A percentile compares a stretch with the other conserved stretches of the same genome.
phyloP scores from a whole-genome alignment of 140 eudicot species.

The Ambrosia hybrid region DNA sequence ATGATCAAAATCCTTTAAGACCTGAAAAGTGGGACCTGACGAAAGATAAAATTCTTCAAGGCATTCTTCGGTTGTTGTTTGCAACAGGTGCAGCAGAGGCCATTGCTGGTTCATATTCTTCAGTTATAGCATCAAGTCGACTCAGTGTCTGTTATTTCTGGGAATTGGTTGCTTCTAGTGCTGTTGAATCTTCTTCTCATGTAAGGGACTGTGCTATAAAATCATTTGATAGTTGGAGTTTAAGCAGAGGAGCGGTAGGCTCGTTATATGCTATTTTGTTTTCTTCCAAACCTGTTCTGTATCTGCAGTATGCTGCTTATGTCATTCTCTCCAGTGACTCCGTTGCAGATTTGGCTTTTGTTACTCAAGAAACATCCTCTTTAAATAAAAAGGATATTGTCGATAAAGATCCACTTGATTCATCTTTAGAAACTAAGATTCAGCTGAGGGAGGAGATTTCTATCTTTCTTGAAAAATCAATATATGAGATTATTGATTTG shows the following conservation, averaged over 20 bases:
- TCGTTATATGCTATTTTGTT: conserved; percentile 78
- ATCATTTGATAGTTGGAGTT: conserved; percentile 89
- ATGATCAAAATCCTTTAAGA: conserved; percentile 39
- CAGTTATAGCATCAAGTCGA: conserved; percentile 57
- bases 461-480: conserved; percentile 53
- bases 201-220: conserved; percentile 76
- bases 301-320: conserved; percentile 81
- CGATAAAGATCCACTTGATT: conserved; percentile 46
- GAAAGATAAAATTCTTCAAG: conserved; percentile 67
- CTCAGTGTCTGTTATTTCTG: conserved; percentile 59
- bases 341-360: conserved; percentile 49
- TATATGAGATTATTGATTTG: conserved; percentile 55
- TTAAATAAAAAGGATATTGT: conserved; percentile 28
- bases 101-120: conserved; percentile 53
- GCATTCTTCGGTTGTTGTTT: conserved; percentile 79
- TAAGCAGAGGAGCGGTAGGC: conserved; percentile 78
- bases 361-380: conserved; percentile 34
- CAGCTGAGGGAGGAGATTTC: conserved; percentile 71
- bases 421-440: conserved; percentile 44
- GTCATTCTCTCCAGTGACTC: conserved; percentile 82
- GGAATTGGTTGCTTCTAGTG: conserved; percentile 73
- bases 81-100: conserved; percentile 87
- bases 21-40: conserved; percentile 54
- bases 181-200: conserved; percentile 59
- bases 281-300: conserved; percentile 66